Conservation (phyloP, 106 monocot genomes). For the Xerophyta viscosa region DNA sequence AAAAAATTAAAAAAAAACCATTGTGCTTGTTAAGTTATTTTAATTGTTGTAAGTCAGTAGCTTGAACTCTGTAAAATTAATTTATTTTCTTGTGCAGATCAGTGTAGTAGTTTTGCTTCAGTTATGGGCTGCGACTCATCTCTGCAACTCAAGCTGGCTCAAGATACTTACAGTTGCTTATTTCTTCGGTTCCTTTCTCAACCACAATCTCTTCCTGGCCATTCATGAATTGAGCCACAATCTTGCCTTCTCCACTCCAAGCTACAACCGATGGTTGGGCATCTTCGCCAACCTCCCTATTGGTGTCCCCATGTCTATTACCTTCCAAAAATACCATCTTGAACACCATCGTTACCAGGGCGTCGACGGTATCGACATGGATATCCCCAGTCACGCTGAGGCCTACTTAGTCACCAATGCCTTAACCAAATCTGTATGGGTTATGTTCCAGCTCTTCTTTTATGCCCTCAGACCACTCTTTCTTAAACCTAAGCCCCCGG, state of each 20-base stretch:
- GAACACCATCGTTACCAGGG: slow-evolving; percentile 95
- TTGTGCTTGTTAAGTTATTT: too few relatives aligned
- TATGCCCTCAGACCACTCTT: slow-evolving; percentile 80
- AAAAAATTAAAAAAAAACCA: too few relatives aligned
- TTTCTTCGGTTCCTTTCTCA: slow-evolving; percentile 94
- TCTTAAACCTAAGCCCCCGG: slow-evolving; percentile 85
- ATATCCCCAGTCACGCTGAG: slow-evolving; percentile 54
- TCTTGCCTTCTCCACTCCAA: slow-evolving; percentile 77
- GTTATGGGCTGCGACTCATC: slow-evolving; percentile 60
- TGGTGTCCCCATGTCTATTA: slow-evolving; percentile 93
- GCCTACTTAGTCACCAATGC: slow-evolving; percentile 36
- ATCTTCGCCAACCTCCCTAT: slow-evolving; percentile 93
- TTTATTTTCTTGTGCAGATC: slow-evolving; percentile 39
- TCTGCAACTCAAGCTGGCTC: slow-evolving; percentile 50
- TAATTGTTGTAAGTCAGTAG: too few relatives aligned
- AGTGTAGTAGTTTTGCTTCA: slow-evolving; percentile 61
- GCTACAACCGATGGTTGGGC: slow-evolving; percentile 71
- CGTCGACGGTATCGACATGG: slow-evolving; percentile 85
- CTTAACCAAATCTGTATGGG: slow-evolving; percentile 68
- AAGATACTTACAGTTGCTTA: slow-evolving; percentile 64
- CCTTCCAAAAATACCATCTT: slow-evolving; percentile 93
- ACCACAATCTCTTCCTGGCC: slow-evolving; percentile 93
- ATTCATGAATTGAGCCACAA: slow-evolving; percentile 97
- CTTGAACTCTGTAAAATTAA: too few relatives aligned
- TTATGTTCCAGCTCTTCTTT: slow-evolving; percentile 80